Conservation (phyloP, 345 rosid genomes). For the Brassica rapa region DNA sequence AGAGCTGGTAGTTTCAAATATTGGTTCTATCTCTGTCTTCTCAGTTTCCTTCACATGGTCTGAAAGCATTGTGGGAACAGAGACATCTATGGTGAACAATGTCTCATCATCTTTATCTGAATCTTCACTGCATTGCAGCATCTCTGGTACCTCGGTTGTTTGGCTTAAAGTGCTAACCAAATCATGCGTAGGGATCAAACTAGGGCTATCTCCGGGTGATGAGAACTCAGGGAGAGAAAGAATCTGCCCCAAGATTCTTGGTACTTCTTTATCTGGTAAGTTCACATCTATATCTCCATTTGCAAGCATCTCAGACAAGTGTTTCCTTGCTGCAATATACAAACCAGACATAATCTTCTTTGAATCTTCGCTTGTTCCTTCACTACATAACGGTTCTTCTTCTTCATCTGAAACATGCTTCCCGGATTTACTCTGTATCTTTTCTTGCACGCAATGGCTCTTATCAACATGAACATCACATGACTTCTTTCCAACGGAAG, state of each 20-base stretch:
- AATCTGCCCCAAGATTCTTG: conserved; percentile 76
- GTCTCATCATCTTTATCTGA: conserved; percentile 45
- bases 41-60: conserved; percentile 41
- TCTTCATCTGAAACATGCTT: conserved; percentile 63
- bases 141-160: conserved; percentile 30
- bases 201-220: conserved; percentile 70
- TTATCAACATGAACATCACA: conserved; percentile 47
- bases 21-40: conserved; percentile 26
- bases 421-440: conserved; percentile 40
- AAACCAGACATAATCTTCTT: conserved; percentile 61
- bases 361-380: conserved; percentile 47
- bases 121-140: conserved; percentile 35
- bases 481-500: conserved; percentile 49
- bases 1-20: conserved; percentile 41
- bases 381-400: conserved; percentile 38
- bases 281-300: conserved; percentile 52
- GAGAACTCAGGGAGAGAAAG: conserved; percentile 74
- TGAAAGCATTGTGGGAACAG: conserved; percentile 34
- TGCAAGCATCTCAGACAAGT: conserved; percentile 80
- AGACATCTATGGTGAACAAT: conserved; percentile 41
- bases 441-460: conserved; percentile 24
- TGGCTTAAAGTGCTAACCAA: conserved; percentile 37
- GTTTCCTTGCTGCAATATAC: conserved; percentile 89
- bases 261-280: conserved; percentile 52
- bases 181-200: conserved; percentile 36